A percentile compares a stretch with the other conserved stretches of the same genome.
Conservation (phyloP, 2,329 filamentous ascomycete species). For the Phialophora expanda region DNA sequence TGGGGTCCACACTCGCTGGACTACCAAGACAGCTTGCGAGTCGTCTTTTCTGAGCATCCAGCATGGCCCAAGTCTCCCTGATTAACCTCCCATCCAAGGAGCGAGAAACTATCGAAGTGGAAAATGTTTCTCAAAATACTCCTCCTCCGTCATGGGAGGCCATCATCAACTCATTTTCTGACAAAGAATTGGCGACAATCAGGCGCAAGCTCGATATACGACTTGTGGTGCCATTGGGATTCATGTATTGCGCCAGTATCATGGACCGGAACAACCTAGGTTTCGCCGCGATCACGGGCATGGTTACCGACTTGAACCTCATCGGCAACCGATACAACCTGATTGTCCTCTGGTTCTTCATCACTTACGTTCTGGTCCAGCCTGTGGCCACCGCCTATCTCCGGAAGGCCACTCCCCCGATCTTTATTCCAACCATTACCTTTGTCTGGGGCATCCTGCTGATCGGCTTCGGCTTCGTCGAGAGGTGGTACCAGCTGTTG, state of each 20-base stretch:
- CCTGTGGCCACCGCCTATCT: slow-evolving; percentile 71
- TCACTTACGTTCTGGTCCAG: slow-evolving; percentile 74
- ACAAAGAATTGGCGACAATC: neutral
- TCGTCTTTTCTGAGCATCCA: no score
- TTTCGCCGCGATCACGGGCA: slow-evolving; percentile 71
- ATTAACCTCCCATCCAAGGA: no score
- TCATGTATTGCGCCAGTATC: slow-evolving; percentile 75
- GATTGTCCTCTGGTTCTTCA: slow-evolving; percentile 74
- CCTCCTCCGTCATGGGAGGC: neutral
- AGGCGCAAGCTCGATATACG: slow-evolving; percentile 68
- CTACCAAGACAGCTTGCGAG: no score
- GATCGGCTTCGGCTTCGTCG: slow-evolving; percentile 42
- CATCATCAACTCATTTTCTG: neutral
- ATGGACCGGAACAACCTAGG: slow-evolving; percentile 82
- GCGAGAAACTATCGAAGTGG: no score
- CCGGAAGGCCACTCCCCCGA: slow-evolving; percentile 63
- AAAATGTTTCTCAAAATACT: no score
- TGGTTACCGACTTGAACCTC: slow-evolving; percentile 38
- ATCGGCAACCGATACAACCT: slow-evolving; percentile 54
- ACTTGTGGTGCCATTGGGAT: slow-evolving; percentile 65
- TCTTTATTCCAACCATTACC: slow-evolving; percentile 47
- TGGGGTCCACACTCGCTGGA: no score
- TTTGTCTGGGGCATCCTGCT: slow-evolving; percentile 54
- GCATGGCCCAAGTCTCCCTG: no score
- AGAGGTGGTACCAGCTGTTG: slow-evolving; percentile 40